phyloP scores from a whole-genome alignment of 2,329 filamentous ascomycete genomes.

The Paraphaeosphaeria sporulosa region DNA sequence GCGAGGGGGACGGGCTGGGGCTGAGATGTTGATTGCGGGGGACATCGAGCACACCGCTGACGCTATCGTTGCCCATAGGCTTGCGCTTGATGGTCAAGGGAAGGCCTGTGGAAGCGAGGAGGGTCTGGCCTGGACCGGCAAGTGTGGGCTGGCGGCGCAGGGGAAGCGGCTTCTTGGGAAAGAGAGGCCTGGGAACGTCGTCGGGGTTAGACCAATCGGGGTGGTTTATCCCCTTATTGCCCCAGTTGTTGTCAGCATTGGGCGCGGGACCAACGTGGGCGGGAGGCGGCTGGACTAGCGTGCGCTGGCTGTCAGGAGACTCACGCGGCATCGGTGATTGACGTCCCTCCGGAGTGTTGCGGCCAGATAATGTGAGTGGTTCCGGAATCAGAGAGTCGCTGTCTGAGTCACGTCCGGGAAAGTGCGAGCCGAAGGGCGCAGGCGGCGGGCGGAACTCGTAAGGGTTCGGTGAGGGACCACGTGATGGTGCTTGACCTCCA shows the following conservation, averaged over 20 bases:
- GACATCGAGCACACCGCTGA: slow-evolving; percentile 28
- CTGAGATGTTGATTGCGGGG: slow-evolving; percentile 23
- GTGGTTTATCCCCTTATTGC: slow-evolving; percentile 35
- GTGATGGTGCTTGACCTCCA: slow-evolving; percentile 14
- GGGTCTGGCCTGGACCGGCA: slow-evolving; percentile 26
- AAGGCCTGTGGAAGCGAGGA: slow-evolving; percentile 26
- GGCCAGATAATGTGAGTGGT: slow-evolving; percentile 6
- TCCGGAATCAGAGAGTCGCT: slow-evolving; percentile 15
- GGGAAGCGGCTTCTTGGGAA: slow-evolving; percentile 27
- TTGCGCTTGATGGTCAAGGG: slow-evolving; percentile 33
- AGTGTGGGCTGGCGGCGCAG: slow-evolving; percentile 28
- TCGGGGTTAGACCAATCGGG: slow-evolving; percentile 15
- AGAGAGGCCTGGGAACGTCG: slow-evolving; percentile 14
- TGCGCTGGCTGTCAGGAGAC: slow-evolving; percentile 8
- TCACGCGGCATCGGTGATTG: slow-evolving; percentile 6
- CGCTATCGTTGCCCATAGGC: slow-evolving; percentile 20
- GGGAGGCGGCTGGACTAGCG: slow-evolving; percentile 5
- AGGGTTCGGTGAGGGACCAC: slow-evolving; percentile 14
- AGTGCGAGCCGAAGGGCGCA: slow-evolving; percentile 16
- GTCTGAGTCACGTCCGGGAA: slow-evolving; percentile 17
- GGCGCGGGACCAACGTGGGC: slow-evolving; percentile 19
- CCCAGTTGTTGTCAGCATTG: slow-evolving; percentile 35
- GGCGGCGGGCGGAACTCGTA: slow-evolving; percentile 13
- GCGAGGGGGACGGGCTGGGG: slow-evolving; percentile 11
- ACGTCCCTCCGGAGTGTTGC: slow-evolving; percentile 16